Percentiles rank a stretch among this genome's conserved stretches.
phyloP scores from a whole-genome alignment of 1,284 basidiomycete species.

The Hemileia vastatrix region DNA sequence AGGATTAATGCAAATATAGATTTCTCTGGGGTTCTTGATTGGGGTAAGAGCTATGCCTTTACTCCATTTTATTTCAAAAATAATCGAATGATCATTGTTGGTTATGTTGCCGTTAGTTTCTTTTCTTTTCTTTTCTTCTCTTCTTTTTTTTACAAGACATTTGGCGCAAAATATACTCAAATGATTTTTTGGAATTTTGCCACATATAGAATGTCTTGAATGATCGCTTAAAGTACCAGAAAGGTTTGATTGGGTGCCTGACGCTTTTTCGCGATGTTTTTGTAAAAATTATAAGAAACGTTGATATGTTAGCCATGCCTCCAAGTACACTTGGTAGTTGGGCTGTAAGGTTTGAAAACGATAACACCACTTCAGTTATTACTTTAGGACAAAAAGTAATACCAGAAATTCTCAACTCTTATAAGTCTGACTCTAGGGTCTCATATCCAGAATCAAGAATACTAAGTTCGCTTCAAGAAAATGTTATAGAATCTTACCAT shows the following conservation, averaged over 20 bases:
- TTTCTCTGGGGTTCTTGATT: constrained; percentile 24
- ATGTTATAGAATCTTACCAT: too few relatives aligned
- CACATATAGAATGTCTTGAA: constrained; percentile 4
- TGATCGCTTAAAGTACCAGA: too few relatives aligned
- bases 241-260: constrained; percentile 24
- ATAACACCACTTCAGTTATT: constrained; percentile 21
- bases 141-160: not conserved
- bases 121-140: not conserved
- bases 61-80: constrained; percentile 25
- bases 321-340: constrained; percentile 20
- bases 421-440: constrained; percentile 22
- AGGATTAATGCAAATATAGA: not conserved
- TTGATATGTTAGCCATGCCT: too few relatives aligned
- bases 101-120: too few relatives aligned
- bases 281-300: constrained; percentile 23
- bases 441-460: constrained; percentile 1
- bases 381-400: constrained; percentile 28
- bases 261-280: constrained; percentile 28
- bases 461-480: too few relatives aligned
- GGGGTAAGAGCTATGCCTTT: constrained; percentile 29
- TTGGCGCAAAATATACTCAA: not conserved
- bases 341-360: constrained; percentile 23
- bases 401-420: constrained; percentile 25
- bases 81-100: constrained; percentile 21
- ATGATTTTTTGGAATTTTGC: constrained; percentile 29